Percentiles rank a stretch among this genome's conserved stretches.
Evolutionary conservation across 306 rosid species (phyloP).

Genomic region (Hippophae rhamnoides): DNA sequence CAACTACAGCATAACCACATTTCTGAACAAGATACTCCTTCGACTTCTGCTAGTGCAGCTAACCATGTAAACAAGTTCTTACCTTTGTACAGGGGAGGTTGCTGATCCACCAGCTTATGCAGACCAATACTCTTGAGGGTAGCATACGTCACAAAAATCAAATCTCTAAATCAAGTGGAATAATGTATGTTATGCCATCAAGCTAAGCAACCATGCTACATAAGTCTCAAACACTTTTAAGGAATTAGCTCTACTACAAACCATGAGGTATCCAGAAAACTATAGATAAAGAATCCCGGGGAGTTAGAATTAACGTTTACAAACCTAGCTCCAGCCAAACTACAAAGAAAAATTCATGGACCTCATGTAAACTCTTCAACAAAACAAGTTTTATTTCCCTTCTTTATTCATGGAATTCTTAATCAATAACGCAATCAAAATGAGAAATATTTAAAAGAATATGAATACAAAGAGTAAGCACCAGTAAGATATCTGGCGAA

Average conservation of each 20-base stretch:
- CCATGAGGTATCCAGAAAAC: neutral
- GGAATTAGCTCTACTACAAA: neutral
- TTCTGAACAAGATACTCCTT: neutral
- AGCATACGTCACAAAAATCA: conserved; percentile 4
- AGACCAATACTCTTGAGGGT: conserved; percentile 13
- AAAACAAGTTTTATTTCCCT: neutral
- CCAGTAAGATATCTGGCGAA: neutral
- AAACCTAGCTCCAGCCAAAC: no score
- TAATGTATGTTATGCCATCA: no score
- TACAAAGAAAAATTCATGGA: no score
- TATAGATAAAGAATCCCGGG: no score
- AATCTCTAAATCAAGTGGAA: conserved; percentile 1
- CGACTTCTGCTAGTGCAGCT: neutral
- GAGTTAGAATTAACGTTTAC: no score
- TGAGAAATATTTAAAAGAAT: neutral
- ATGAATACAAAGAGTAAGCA: neutral
- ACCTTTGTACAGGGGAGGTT: neutral
- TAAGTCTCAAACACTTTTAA: neutral
- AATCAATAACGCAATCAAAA: neutral
- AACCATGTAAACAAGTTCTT: conserved; percentile 9
- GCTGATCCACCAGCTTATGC: conserved; percentile 1
- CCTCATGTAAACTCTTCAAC: no score
- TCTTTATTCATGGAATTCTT: neutral
- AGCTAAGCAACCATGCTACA: neutral
- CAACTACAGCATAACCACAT: conserved; percentile 1